A percentile compares a stretch with the other conserved stretches of the same genome.
Conservation (phyloP, 768 basidiomycete species). For the Boletus rubescentipes region DNA sequence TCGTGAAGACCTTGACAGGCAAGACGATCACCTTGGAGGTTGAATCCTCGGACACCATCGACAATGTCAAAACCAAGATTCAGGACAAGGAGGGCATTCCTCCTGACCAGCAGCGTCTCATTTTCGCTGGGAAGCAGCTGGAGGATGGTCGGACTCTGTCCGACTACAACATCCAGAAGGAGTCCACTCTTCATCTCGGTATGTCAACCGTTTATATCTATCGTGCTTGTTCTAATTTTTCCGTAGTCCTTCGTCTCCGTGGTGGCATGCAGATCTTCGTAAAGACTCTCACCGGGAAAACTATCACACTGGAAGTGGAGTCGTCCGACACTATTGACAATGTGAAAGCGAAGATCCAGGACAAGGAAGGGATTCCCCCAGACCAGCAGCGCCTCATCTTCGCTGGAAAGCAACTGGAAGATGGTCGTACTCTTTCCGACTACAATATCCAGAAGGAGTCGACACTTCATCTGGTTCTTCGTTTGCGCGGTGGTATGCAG, state of each 20-base stretch:
- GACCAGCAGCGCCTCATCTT: conserved; percentile 91
- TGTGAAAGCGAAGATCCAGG: conserved; percentile 80
- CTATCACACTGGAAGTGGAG: conserved; percentile 91
- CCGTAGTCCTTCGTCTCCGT: conserved; percentile 71
- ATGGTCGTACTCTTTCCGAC: conserved; percentile 83
- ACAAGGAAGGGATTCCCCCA: conserved; percentile 78
- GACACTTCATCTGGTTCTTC: conserved; percentile 72
- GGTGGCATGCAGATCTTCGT: conserved; percentile 93
- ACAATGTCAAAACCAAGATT: conserved; percentile 89
- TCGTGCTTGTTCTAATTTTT: background rate
- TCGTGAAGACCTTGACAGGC: conserved; percentile 80
- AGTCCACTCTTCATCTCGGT: conserved; percentile 64
- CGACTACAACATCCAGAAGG: conserved; percentile 91
- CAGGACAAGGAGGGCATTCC: conserved; percentile 91
- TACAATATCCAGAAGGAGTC: conserved; percentile 87
- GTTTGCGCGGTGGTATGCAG: conserved; percentile 71
- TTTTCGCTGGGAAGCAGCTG: conserved; percentile 91
- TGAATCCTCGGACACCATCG: conserved; percentile 84
- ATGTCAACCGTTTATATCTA: background rate
- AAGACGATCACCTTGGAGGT: conserved; percentile 94
- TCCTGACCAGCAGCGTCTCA: conserved; percentile 87
- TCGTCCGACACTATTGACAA: conserved; percentile 93
- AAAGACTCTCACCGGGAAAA: conserved; percentile 87
- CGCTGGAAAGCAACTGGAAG: conserved; percentile 93
- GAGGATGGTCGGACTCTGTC: conserved; percentile 90